These are phyloP conservation scores for Ascochyta viciae-villosae DNA, from an alignment of 2,329 filamentous ascomycete species.

Conservation along the genomic window DNA sequence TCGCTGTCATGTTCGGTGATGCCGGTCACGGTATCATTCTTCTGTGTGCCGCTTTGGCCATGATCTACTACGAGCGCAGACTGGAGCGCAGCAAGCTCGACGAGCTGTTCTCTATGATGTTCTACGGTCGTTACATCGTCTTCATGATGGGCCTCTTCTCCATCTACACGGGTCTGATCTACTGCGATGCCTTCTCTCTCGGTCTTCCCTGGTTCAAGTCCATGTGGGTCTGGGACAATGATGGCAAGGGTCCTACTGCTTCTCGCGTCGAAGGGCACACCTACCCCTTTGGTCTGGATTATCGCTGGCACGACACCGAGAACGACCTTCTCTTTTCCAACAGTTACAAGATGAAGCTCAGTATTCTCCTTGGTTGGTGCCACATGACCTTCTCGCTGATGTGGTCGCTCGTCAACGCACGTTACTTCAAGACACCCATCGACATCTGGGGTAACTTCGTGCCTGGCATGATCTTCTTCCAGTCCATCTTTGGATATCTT, in stretches of 20 bases:
- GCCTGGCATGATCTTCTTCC: slow-evolving; percentile 99
- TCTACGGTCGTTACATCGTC: slow-evolving; percentile 98
- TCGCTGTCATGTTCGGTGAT: slow-evolving; percentile 99
- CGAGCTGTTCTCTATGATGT: slow-evolving; percentile 97
- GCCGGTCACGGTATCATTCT: slow-evolving; percentile 93
- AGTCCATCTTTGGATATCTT: slow-evolving; percentile 96
- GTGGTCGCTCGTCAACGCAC: slow-evolving; percentile 90
- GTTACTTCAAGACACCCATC: slow-evolving; percentile 91
- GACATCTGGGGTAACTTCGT: slow-evolving; percentile 98
- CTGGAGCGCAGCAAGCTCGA: slow-evolving; percentile 87
- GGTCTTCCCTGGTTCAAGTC: slow-evolving; percentile 87
- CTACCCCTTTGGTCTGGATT: slow-evolving; percentile 95
- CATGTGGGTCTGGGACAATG: slow-evolving; percentile 85
- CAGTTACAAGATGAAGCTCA: slow-evolving; percentile 99
- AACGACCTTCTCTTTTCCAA: slow-evolving; percentile 96
- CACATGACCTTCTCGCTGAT: slow-evolving; percentile 99
- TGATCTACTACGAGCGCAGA: slow-evolving; percentile 97
- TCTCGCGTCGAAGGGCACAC: slow-evolving; percentile 74
- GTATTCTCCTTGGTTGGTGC: slow-evolving; percentile 94
- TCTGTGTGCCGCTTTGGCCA: slow-evolving; percentile 79
- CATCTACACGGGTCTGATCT: slow-evolving; percentile 94
- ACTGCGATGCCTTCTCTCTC: slow-evolving; percentile 97
- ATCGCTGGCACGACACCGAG: slow-evolving; percentile 94
- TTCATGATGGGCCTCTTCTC: slow-evolving; percentile 98
- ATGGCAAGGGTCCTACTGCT: slow-evolving; percentile 70